Base-by-base conservation (phyloP, 2,329 filamentous ascomycete genomes). In the Westerdykella ornata region DNA sequence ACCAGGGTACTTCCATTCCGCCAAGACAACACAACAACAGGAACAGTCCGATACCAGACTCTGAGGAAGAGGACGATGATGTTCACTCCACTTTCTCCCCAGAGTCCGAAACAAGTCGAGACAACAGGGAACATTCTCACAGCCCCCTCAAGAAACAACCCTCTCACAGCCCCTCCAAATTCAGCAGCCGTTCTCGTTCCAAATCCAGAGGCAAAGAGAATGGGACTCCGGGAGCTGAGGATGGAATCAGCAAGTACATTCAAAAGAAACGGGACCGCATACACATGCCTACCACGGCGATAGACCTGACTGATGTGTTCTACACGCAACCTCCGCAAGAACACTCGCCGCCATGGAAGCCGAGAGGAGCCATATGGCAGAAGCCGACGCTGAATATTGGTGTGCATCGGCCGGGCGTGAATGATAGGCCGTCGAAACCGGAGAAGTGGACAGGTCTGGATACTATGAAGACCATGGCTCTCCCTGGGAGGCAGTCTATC, bases 301-400 rank as follows among this genome's bases (percentile, higher is more conserved):
- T 66, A n/a, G 60, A 66, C 5, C 61, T 73, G 46, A 53, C 61
- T 14, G 67, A 71, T 39, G 51, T 62, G 11, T 69, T 67, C 45
- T 62, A 62, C 38, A 72, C 68, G 1, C 70, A 73, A 44, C 69
- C 68, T 12, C 70, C 72, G 4, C 59, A 50, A 26, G 54, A 61
- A 39, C 55, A 65, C 20, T 68, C 68, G 18, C 64, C 67, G 22
- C 69, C 70, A 2, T 68, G 68, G 56, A 65, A 61, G 36, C 62
- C 72, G 36, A 58, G 71, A 44, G 71, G 71, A 14, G 65, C 71
- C 13, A 67, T 73, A 45, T 74, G 71, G 71, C 68, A 69, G 42
- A 71, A 70, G 50, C 59, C 63, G 13, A 39, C 47, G 16, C 47
- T 48, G n/a, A 56, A 37, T 14, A 60, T 57, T 31, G 53, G 56